A percentile compares a stretch with the other conserved stretches of the same genome.
These are phyloP conservation scores for Paecilomyces variotii DNA, from an alignment of 2,329 filamentous ascomycete species.

Conservation along the genomic window DNA sequence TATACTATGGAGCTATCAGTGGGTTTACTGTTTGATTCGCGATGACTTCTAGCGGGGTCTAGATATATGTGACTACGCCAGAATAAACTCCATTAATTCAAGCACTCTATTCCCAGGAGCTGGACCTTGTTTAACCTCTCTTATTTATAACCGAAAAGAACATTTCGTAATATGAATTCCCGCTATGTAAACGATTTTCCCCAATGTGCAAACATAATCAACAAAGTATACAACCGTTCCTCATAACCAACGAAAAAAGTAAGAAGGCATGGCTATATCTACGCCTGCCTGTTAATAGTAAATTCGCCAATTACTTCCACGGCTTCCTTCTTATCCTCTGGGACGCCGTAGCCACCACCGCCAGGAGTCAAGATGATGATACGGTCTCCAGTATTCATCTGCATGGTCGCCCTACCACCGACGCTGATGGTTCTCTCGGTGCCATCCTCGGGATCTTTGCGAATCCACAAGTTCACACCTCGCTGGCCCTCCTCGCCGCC, in stretches of 20 bases:
- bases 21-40: too few relatives aligned
- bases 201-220: neutral
- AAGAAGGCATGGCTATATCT: neutral
- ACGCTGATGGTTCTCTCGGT: slow-evolving; percentile 49
- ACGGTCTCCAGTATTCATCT: slow-evolving; percentile 51
- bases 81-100: too few relatives aligned
- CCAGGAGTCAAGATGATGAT: slow-evolving; percentile 55
- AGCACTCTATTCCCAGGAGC: too few relatives aligned
- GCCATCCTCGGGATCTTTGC: slow-evolving; percentile 54
- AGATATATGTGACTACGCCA: too few relatives aligned
- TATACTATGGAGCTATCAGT: neutral
- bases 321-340: slow-evolving; percentile 27
- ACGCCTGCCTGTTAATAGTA: slow-evolving; percentile 3
- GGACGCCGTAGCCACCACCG: slow-evolving; percentile 33
- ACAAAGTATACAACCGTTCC: neutral
- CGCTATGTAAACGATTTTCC: neutral
- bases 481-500: slow-evolving; percentile 72
- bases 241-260: neutral
- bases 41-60: neutral
- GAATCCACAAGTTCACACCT: slow-evolving; percentile 81
- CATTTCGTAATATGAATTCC: neutral
- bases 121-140: neutral
- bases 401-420: slow-evolving; percentile 56
- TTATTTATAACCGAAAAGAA: neutral
- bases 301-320: slow-evolving; percentile 7